Conservation (phyloP, 1,284 basidiomycete genomes). For the Tremellales sp. region DNA sequence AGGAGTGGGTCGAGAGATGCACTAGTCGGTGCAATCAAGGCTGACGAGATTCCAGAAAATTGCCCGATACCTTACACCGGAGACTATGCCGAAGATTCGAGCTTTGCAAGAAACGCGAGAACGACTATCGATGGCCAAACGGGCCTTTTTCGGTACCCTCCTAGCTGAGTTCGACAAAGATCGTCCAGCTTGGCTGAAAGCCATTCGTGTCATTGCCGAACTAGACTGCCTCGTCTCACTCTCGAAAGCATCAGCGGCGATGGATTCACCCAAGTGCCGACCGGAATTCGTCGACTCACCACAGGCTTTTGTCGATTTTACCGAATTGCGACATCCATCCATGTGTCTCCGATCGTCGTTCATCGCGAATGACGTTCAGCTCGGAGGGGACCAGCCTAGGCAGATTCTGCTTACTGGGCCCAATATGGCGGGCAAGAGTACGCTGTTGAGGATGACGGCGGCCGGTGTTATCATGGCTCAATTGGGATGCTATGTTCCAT, state of each 20-base stretch:
- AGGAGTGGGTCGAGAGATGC: slow-evolving; percentile 64
- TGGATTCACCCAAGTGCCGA: slow-evolving; percentile 89
- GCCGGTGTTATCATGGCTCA: slow-evolving; percentile 94
- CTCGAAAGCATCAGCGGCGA: slow-evolving; percentile 79
- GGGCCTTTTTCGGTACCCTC: slow-evolving; percentile 74
- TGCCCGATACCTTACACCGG: slow-evolving; percentile 70
- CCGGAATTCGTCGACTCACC: slow-evolving; percentile 75
- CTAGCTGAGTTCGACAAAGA: slow-evolving; percentile 83
- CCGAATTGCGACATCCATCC: slow-evolving; percentile 80
- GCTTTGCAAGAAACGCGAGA: slow-evolving; percentile 87
- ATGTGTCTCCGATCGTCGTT: slow-evolving; percentile 71
- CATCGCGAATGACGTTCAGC: slow-evolving; percentile 88
- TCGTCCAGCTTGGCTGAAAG: slow-evolving; percentile 69
- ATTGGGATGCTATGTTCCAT: slow-evolving; percentile 95
- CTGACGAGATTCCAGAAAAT: slow-evolving; percentile 54
- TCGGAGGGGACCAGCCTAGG: slow-evolving; percentile 55
- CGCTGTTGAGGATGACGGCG: slow-evolving; percentile 89
- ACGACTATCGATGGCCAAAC: slow-evolving; percentile 70
- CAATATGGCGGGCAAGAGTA: slow-evolving; percentile 76
- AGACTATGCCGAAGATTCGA: slow-evolving; percentile 66
- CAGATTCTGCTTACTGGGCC: slow-evolving; percentile 85
- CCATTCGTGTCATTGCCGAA: slow-evolving; percentile 69
- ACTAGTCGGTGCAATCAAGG: neutral
- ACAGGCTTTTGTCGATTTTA: slow-evolving; percentile 72
- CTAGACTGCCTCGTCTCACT: slow-evolving; percentile 92